Evolutionary conservation across 2,329 filamentous ascomycete species (phyloP).

Genomic region (Ascomycota sp.): DNA sequence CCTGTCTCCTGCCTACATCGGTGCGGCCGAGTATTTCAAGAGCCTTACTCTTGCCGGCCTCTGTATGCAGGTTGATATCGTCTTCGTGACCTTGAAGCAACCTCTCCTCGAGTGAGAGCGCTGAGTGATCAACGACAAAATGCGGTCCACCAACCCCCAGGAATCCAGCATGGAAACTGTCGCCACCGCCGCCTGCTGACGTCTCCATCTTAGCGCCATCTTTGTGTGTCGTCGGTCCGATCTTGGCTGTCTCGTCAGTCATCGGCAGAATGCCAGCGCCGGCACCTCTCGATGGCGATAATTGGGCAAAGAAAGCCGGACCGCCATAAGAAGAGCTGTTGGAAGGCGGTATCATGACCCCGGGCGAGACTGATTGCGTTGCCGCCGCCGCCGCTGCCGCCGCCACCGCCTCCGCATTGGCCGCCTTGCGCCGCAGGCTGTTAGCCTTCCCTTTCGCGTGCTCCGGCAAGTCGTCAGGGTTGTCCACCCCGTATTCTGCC

Average conservation of each 20-base stretch:
- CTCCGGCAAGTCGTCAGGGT: conserved; percentile 74
- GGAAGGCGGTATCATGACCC: conserved; percentile 5
- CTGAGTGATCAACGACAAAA: conserved; percentile 17
- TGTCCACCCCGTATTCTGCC: conserved; percentile 66
- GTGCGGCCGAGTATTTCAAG: conserved; percentile 29
- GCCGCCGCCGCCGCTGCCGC: conserved; percentile 9
- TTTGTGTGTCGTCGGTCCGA: conserved; percentile 6
- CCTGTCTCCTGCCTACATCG: conserved; percentile 25
- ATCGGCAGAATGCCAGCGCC: conserved; percentile 5
- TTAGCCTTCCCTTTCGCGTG: conserved; percentile 60
- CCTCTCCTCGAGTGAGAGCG: conserved; percentile 25
- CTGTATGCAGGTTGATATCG: conserved; percentile 20
- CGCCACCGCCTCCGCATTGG: conserved; percentile 31
- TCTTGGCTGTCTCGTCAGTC: conserved; percentile 10
- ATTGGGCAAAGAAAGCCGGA: conserved; percentile 7
- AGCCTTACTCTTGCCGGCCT: conserved; percentile 24
- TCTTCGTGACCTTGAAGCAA: conserved; percentile 25
- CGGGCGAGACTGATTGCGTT: conserved; percentile 3
- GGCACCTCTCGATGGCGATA: conserved; percentile 3
- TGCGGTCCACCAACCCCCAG: conserved; percentile 21
- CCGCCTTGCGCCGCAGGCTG: conserved; percentile 47
- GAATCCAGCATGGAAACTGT: conserved; percentile 19
- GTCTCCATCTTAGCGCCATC: conserved; percentile 13
- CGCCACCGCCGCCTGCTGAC: conserved; percentile 15
- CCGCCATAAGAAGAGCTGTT: conserved; percentile 7